phyloP scores from a whole-genome alignment of 179 eudicot genomes.

The Spinacia oleracea region DNA sequence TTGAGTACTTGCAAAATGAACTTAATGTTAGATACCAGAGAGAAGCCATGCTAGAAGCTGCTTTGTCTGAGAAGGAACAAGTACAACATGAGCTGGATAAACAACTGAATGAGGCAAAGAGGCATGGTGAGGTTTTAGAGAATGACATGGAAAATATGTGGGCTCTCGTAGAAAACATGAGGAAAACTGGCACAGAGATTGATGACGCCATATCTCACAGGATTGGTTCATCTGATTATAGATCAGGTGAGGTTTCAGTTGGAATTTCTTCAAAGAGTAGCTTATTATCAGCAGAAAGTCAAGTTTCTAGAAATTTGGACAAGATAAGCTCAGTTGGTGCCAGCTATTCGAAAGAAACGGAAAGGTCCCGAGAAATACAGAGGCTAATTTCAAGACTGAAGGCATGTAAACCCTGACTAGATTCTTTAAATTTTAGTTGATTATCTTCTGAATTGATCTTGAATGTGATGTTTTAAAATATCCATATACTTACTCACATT shows the following conservation, averaged over 20 bases:
- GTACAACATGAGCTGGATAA: constrained; percentile 15
- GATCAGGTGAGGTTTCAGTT: constrained; percentile 8
- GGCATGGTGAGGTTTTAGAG: constrained; percentile 17
- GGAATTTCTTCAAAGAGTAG: not conserved
- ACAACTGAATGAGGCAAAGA: constrained; percentile 21
- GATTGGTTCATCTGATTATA: constrained; percentile 19
- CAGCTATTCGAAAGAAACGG: constrained; percentile 16
- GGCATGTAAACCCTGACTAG: constrained; percentile 13
- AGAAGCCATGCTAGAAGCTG: constrained; percentile 30
- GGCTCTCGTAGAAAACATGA: constrained; percentile 14
- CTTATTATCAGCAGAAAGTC: constrained; percentile 6
- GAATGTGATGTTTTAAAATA: not conserved
- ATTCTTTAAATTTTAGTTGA: not conserved
- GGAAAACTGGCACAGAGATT: constrained; percentile 13
- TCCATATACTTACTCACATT: not conserved
- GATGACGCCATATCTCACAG: constrained; percentile 6
- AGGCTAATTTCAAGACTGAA: constrained; percentile 25
- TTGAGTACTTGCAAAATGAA: constrained; percentile 26
- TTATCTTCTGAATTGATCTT: not conserved
- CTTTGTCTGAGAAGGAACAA: constrained; percentile 27
- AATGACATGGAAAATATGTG: constrained; percentile 16
- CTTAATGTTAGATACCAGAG: constrained; percentile 15
- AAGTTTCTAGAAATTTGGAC: constrained; percentile 8
- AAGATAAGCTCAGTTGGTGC: constrained; percentile 6
- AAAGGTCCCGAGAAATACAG: constrained; percentile 24